Base-by-base conservation (phyloP, 2,329 filamentous ascomycete species). In the Stemphylium beticola region DNA sequence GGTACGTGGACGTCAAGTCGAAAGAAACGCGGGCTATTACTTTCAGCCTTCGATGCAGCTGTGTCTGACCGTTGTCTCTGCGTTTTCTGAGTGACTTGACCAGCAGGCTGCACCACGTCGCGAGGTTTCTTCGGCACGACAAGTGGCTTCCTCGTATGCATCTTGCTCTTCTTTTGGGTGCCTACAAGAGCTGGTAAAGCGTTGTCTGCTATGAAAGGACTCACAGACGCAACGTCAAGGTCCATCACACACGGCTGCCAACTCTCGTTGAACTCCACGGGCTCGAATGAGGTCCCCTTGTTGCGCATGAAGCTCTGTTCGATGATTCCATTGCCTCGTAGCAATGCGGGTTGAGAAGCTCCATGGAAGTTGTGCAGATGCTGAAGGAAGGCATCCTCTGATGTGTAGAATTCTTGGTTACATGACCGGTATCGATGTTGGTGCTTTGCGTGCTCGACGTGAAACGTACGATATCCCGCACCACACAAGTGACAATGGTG, bases 401-500 rank as follows among this genome's bases (percentile, higher is more conserved):
- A 72, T 4, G 64, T 69, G 46, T 72, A 74, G 32, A 74, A 63
- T 17, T 68, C 64, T 40, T 74, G 72, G 17, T 72, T 66, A 26
- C 72, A 74, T 12, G 66, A 64, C 2, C 72, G 65, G 44, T 74
- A 72, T 15, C 63, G 60, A 49, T 74, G 72, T 47, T 71, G 68
- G 24, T 66, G 64, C 31, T 72, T 66, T 8, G 72, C 72, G 54
- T 74, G 72, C 31, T 74, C 72, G 9, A 69, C 51, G 49, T 72
- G 70, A 5, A 67, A 63, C 15, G 66, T 65, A 11, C 66, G 60
- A 45, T 74, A 74, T 20, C 68, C 71, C 10, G 67, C 65, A 33
- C 72, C 71, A 42, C 72, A 74, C 6, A 74, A 57, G 55, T 74
- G 68, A 36, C 72, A 74, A 41, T 73, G 71, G 41, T 73, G 72